Conservation (phyloP, 495 filamentous ascomycete species). For the Penicillium samsonianum region DNA sequence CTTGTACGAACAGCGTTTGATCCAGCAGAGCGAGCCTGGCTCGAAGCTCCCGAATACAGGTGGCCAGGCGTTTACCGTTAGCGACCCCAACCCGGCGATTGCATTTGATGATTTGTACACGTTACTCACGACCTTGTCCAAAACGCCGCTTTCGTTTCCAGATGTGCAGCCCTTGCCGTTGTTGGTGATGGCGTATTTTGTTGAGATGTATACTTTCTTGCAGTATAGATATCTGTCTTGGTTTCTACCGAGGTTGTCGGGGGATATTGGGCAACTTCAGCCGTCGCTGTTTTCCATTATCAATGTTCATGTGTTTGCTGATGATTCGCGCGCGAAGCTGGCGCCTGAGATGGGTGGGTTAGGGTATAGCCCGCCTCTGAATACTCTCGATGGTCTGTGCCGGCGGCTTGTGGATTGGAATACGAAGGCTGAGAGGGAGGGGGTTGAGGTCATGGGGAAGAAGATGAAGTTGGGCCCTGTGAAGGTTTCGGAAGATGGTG, state of each 20-base stretch:
- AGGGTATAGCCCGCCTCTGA: slow-evolving; percentile 52
- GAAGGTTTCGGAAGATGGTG: slow-evolving; percentile 19
- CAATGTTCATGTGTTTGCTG: slow-evolving; percentile 49
- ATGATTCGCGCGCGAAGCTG: slow-evolving; percentile 45
- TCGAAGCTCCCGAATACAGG: slow-evolving; percentile 42
- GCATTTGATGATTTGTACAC: slow-evolving; percentile 41
- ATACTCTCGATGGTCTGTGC: slow-evolving; percentile 56
- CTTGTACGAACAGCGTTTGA: slow-evolving; percentile 59
- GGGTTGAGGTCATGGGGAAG: slow-evolving; percentile 13
- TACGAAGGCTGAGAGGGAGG: slow-evolving; percentile 22
- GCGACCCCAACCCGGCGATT: slow-evolving; percentile 41
- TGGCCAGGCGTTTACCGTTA: slow-evolving; percentile 43
- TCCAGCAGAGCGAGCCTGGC: slow-evolving; percentile 42
- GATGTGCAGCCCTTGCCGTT: slow-evolving; percentile 30
- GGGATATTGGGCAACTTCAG: slow-evolving; percentile 52
- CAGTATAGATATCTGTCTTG: slow-evolving; percentile 45
- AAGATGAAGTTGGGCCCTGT: slow-evolving; percentile 11
- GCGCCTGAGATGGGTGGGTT: slow-evolving; percentile 49
- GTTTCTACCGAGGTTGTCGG: slow-evolving; percentile 38
- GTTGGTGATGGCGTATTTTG: slow-evolving; percentile 46
- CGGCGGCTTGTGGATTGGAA: slow-evolving; percentile 58
- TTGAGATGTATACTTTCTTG: slow-evolving; percentile 53
- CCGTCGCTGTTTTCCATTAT: slow-evolving; percentile 55
- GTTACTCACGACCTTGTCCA: slow-evolving; percentile 32
- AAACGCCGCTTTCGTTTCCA: slow-evolving; percentile 36